Conservation (phyloP, 345 rosid species). For the Ricinus communis region DNA sequence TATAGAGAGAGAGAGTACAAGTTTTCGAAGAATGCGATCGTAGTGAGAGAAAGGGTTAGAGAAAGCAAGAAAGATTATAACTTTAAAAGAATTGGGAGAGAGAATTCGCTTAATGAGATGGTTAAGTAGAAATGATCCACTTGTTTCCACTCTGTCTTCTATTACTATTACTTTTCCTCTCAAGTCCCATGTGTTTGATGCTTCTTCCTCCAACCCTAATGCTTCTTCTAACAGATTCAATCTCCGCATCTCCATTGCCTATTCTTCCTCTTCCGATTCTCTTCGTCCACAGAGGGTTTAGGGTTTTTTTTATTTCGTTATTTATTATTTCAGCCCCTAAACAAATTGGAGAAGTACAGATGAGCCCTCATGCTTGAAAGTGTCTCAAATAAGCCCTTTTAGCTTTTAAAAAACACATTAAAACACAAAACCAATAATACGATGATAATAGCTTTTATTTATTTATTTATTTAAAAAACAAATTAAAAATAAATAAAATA, state of each 20-base stretch:
- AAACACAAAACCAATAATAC: too few relatives aligned
- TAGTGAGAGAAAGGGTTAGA: constrained; percentile 86
- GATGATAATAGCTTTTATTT: too few relatives aligned
- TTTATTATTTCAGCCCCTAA: too few relatives aligned
- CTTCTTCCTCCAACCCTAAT: constrained; percentile 52
- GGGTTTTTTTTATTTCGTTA: not conserved
- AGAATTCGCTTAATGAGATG: constrained; percentile 75
- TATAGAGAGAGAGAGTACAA: constrained; percentile 16
- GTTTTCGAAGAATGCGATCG: constrained; percentile 45
- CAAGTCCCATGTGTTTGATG: constrained; percentile 37
- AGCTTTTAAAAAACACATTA: too few relatives aligned
- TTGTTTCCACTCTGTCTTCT: constrained; percentile 84
- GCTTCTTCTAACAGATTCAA: constrained; percentile 67
- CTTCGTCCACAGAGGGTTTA: not conserved
- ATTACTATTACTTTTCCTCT: constrained; percentile 51
- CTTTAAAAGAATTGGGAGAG: constrained; percentile 43
- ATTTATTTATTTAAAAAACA: too few relatives aligned
- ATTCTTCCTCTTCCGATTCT: too few relatives aligned
- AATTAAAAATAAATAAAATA: too few relatives aligned
- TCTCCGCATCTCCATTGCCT: constrained; percentile 22
- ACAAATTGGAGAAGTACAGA: too few relatives aligned
- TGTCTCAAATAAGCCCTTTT: too few relatives aligned
- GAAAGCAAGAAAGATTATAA: constrained; percentile 69
- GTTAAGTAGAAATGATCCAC: constrained; percentile 75
- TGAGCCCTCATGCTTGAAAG: too few relatives aligned